phyloP scores from a whole-genome alignment of 352 stramenopile genomes.

The Saprolegnia parasitica region DNA sequence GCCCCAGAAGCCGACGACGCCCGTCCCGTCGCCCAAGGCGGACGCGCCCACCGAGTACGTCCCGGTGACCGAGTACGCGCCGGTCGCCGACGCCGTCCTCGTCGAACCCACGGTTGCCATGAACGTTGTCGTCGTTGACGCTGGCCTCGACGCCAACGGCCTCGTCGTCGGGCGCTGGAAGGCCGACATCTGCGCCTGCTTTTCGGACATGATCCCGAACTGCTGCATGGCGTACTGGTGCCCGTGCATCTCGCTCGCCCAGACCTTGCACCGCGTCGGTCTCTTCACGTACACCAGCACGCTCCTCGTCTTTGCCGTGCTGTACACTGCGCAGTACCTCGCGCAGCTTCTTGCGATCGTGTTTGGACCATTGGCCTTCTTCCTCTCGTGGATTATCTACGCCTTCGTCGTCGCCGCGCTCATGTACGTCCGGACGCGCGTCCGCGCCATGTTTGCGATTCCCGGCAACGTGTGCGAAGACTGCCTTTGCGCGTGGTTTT shows the following conservation, averaged over 20 bases:
- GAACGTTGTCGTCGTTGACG: slow-evolving; percentile 3
- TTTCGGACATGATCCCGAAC: slow-evolving; percentile 61
- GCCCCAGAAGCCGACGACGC: background rate
- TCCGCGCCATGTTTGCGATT: slow-evolving; percentile 59
- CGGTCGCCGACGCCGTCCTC: slow-evolving; percentile 1
- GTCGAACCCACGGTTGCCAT: background rate
- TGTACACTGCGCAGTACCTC: slow-evolving; percentile 55
- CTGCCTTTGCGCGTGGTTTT: slow-evolving; percentile 44
- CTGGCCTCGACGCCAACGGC: slow-evolving; percentile 58
- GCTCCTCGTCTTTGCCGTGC: slow-evolving; percentile 40
- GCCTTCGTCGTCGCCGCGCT: background rate
- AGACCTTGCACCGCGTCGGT: slow-evolving; percentile 56
- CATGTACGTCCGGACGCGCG: slow-evolving; percentile 43
- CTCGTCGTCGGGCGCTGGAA: slow-evolving; percentile 74
- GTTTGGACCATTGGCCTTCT: slow-evolving; percentile 25
- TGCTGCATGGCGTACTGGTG: slow-evolving; percentile 67
- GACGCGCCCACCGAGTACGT: background rate
- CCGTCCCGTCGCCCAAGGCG: background rate
- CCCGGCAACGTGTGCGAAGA: slow-evolving; percentile 56
- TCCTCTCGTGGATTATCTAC: slow-evolving; percentile 38
- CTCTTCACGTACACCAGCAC: slow-evolving; percentile 51
- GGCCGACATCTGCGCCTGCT: slow-evolving; percentile 63
- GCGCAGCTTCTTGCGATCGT: slow-evolving; percentile 16
- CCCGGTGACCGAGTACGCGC: slow-evolving; percentile 3
- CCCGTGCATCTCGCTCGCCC: slow-evolving; percentile 51